Evolutionary conservation across 495 filamentous ascomycete genomes (phyloP).

Genomic region (Geopyxis carbonaria): DNA sequence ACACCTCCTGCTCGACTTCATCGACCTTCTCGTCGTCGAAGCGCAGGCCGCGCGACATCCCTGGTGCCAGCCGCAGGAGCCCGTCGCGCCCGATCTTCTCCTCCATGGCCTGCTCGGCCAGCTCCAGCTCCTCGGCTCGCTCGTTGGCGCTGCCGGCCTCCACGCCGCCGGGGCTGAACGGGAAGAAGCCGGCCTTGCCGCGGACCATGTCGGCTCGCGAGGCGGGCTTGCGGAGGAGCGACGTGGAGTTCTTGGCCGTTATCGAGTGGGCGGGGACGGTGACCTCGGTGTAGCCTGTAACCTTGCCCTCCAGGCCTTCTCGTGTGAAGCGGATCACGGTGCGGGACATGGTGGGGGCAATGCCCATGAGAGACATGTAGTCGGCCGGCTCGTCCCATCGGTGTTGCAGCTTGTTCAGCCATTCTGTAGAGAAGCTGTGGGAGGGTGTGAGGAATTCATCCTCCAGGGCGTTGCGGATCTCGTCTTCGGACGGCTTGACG

Average conservation of each 20-base stretch:
- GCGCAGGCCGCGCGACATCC: slow-evolving; percentile 60
- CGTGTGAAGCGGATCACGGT: slow-evolving; percentile 83
- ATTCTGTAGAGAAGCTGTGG: slow-evolving; percentile 54
- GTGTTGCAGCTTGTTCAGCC: slow-evolving; percentile 77
- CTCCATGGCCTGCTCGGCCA: slow-evolving; percentile 13
- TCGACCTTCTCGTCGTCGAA: slow-evolving; percentile 46
- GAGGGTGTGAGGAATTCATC: slow-evolving; percentile 62
- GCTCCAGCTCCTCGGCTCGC: slow-evolving; percentile 21
- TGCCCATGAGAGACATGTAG: slow-evolving; percentile 59
- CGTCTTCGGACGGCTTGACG: slow-evolving; percentile 35
- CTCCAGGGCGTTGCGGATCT: slow-evolving; percentile 53
- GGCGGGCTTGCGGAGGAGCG: slow-evolving; percentile 71
- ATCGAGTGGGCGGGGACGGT: slow-evolving; percentile 80
- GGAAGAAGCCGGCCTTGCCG: slow-evolving; percentile 89
- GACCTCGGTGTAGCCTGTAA: slow-evolving; percentile 88
- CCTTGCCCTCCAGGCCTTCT: slow-evolving; percentile 81
- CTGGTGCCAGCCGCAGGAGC: slow-evolving; percentile 66
- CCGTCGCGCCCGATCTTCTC: slow-evolving; percentile 43
- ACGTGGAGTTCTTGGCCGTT: slow-evolving; percentile 93
- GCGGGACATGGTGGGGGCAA: slow-evolving; percentile 80
- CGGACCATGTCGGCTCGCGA: slow-evolving; percentile 80
- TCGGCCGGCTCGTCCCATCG: slow-evolving; percentile 70
- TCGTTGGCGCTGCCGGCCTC: slow-evolving; percentile 59
- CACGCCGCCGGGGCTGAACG: slow-evolving; percentile 82
- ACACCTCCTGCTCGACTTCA: slow-evolving; percentile 40